These are phyloP conservation scores for Thermochaetoides thermophila DNA, from an alignment of 495 filamentous ascomycete species.

Conservation along the genomic window DNA sequence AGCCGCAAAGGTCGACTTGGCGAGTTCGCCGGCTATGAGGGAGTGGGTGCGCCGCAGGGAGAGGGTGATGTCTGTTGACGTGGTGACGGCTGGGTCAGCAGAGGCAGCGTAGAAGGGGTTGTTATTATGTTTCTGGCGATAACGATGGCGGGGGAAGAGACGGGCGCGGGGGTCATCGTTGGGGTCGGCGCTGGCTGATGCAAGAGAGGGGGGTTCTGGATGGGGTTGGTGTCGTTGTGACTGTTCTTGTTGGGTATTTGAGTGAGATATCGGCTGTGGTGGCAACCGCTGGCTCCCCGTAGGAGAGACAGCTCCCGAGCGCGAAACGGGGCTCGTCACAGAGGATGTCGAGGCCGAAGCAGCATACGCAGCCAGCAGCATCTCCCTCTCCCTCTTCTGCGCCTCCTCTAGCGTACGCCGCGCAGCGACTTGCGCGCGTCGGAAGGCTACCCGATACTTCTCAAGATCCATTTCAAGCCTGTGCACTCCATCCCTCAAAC, in stretches of 20 bases:
- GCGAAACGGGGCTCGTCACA: too few species aligned
- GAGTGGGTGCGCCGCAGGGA: conserved; percentile 73
- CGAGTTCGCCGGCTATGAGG: conserved; percentile 67
- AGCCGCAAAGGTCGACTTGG: conserved; percentile 71
- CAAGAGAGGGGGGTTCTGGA: conserved; percentile 1
- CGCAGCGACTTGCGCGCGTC: conserved; percentile 70
- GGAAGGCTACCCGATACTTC: conserved; percentile 58
- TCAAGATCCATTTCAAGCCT: conserved; percentile 54
- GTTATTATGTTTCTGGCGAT: conserved; percentile 11
- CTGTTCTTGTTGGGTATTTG: conserved; percentile 5
- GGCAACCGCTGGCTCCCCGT: conserved; percentile 2
- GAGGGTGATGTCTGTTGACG: conserved; percentile 70
- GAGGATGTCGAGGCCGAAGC: conserved; percentile 23
- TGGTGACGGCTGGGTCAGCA: conserved; percentile 54
- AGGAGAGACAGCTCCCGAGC: not conserved
- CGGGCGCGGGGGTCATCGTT: conserved; percentile 8
- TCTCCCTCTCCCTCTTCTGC: conserved; percentile 58
- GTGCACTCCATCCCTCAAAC: conserved; percentile 47
- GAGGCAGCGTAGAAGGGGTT: conserved; percentile 10
- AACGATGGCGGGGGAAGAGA: conserved; percentile 13
- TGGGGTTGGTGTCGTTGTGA: conserved; percentile 9
- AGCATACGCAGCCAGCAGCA: conserved; percentile 52
- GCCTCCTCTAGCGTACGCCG: conserved; percentile 61
- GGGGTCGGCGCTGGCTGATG: not conserved
- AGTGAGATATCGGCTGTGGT: conserved; percentile 9